These are phyloP conservation scores for Penicillium rolfsii DNA, from an alignment of 2,329 filamentous ascomycete species.

Conservation along the genomic window DNA sequence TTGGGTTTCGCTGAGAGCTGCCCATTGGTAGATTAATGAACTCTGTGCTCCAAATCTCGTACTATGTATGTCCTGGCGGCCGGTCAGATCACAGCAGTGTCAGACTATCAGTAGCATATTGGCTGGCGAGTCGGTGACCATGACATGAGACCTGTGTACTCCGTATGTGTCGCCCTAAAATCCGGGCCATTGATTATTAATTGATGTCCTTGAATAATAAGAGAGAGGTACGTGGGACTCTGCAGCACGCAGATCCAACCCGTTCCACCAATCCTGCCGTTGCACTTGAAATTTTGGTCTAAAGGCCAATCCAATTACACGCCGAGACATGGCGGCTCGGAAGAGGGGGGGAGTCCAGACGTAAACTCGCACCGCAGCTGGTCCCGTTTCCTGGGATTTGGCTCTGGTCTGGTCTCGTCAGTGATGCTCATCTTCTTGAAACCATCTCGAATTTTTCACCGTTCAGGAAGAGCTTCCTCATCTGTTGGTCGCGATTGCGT, in stretches of 20 bases:
- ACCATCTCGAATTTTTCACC: background rate
- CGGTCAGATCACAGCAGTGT: background rate
- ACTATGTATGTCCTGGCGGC: background rate
- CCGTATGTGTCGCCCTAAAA: background rate
- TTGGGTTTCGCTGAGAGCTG: background rate
- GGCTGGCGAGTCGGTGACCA: background rate
- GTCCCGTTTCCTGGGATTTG: conserved; percentile 5
- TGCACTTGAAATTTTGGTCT: background rate
- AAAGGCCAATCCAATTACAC: background rate
- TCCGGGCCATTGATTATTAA: background rate
- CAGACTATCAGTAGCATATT: background rate
- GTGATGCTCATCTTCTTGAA: background rate
- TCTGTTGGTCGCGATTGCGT: background rate
- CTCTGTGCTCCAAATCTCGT: background rate
- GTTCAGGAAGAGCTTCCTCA: background rate
- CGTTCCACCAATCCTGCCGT: background rate
- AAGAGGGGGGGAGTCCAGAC: background rate
- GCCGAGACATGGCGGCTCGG: background rate
- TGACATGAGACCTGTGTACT: background rate
- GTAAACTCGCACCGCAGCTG: background rate
- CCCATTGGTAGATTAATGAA: background rate
- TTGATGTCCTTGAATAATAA: background rate
- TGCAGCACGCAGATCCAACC: background rate
- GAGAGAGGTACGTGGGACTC: background rate
- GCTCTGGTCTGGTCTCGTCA: background rate